Conservation (phyloP, 192 early-diverging fungal genomes). For the Coemansia guatemalensis region DNA sequence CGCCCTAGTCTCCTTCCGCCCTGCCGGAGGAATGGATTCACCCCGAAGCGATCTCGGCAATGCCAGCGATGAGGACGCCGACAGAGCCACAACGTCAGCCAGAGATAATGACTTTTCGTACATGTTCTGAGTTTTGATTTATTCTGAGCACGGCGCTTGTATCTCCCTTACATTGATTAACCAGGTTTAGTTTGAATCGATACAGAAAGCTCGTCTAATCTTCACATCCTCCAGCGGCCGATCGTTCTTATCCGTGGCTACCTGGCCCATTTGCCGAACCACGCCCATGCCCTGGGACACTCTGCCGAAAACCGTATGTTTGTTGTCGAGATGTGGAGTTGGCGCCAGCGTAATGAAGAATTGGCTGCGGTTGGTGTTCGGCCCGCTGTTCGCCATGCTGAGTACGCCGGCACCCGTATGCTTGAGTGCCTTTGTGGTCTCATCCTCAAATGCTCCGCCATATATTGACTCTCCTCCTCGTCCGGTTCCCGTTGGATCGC, state of each 20-base stretch:
- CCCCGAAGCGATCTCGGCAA: conserved; percentile 18
- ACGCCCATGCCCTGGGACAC: conserved; percentile 79
- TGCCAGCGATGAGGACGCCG: conserved; percentile 27
- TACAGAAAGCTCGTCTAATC: conserved; percentile 10
- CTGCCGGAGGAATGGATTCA: conserved; percentile 9
- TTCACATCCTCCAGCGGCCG: conserved; percentile 41
- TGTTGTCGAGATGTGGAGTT: conserved; percentile 70
- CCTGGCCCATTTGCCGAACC: conserved; percentile 71
- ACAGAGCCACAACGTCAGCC: conserved; percentile 1
- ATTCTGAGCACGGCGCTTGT: too few species aligned
- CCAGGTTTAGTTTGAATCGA: too few species aligned
- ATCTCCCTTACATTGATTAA: too few species aligned
- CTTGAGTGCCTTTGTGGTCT: conserved; percentile 64
- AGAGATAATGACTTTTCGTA: conserved; percentile 1
- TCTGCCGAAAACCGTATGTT: conserved; percentile 95
- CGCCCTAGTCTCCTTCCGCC: conserved; percentile 13
- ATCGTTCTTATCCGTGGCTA: conserved; percentile 68
- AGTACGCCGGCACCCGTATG: conserved; percentile 86
- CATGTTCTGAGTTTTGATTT: neutral
- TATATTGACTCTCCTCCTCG: conserved; percentile 79
- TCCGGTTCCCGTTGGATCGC: conserved; percentile 95
- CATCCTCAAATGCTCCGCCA: conserved; percentile 68
- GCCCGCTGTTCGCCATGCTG: conserved; percentile 95
- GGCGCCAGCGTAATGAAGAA: conserved; percentile 71
- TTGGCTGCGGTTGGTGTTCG: conserved; percentile 88